Base-by-base conservation (phyloP, 2,329 filamentous ascomycete species). In the Diaporthe sp. region DNA sequence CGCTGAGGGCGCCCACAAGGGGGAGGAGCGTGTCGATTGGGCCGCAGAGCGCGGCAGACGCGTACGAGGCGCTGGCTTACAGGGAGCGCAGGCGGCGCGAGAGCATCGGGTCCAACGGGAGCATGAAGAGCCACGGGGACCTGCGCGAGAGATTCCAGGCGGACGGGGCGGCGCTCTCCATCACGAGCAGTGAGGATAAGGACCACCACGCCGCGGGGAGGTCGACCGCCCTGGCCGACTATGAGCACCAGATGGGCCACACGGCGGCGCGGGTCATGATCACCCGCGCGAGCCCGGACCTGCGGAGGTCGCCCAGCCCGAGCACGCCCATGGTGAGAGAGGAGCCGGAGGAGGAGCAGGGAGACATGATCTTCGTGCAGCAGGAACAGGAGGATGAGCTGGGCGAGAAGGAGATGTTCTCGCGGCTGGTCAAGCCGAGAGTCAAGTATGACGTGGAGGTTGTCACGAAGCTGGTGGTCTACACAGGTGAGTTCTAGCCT, bases 371-470 rank as follows among this genome's bases (percentile, higher is more conserved):
- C 19, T 62, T 72, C 28, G 46, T 53, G 19, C 69, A 70, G 62
- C 70, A 74, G 51, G 25, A 85, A 17, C 85, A 86, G 34, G 86
- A 88, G 67, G 86, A 89, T 59, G 88, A 90, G 79, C 80, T 90
- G 37, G 92, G 92, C 65, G 93, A 95, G 82, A 90, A 89, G 79
- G 94, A 97, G 82, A 93, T 98, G 83, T 98, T 98, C 83, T 93
- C 92, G 59, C 92, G 90, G 81, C 88, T 98, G 73, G 93, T 95
- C 77, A 95, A 94, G 85, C 95, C 97, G 67, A 92, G 97, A 79
- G 96, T 98, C 76, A 89, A 96, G 79, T 99, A 98, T 81, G 97
- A 99, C 84, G 96, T 98, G n/a, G 97, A 99, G 84, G 96, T 99
- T 53, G 94, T 99, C 51, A 98, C 97, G 7, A 98, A 98, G 85